A percentile compares a stretch with the other conserved stretches of the same genome.
Evolutionary conservation across 257 asterid genomes (phyloP).

Genomic region (Osmanthus fragrans): DNA sequence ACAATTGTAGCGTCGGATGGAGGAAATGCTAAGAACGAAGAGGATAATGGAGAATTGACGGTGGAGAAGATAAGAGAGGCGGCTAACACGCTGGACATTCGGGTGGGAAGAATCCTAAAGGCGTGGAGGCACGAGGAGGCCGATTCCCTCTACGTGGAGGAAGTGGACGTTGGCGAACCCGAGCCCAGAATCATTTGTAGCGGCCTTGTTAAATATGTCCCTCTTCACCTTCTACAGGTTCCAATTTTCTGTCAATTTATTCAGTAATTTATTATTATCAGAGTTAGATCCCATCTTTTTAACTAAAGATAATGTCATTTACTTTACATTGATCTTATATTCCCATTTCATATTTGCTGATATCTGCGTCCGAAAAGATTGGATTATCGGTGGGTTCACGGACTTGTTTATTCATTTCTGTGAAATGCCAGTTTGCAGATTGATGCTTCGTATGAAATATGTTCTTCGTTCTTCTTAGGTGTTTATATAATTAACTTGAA

Average conservation of each 20-base stretch:
- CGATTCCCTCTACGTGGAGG: slow-evolving; percentile 92
- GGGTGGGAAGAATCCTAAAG: slow-evolving; percentile 72
- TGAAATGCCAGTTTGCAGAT: not conserved
- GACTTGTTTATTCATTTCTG: not conserved
- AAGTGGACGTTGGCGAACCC: slow-evolving; percentile 89
- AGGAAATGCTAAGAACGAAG: slow-evolving; percentile 20
- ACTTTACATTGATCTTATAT: not conserved
- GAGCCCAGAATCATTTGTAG: slow-evolving; percentile 91
- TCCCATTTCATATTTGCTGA: not conserved
- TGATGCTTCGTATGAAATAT: not conserved
- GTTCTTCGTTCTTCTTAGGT: not conserved
- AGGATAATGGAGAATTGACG: not conserved
- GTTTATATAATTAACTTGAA: not conserved
- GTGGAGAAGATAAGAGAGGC: slow-evolving; percentile 44
- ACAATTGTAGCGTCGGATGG: slow-evolving; percentile 14
- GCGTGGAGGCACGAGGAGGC: slow-evolving; percentile 96
- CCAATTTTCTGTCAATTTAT: not conserved
- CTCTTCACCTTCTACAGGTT: slow-evolving; percentile 77
- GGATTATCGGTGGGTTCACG: not conserved
- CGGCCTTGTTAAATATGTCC: slow-evolving; percentile 77
- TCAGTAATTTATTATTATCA: not conserved
- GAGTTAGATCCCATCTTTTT: not conserved
- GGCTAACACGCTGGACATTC: slow-evolving; percentile 74
- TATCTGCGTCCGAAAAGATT: not conserved
- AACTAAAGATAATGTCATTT: not conserved